Percentiles rank a stretch among this genome's conserved stretches.
These are phyloP conservation scores for Neohortaea acidophila DNA, from an alignment of 495 filamentous ascomycete genomes.

Conservation along the genomic window DNA sequence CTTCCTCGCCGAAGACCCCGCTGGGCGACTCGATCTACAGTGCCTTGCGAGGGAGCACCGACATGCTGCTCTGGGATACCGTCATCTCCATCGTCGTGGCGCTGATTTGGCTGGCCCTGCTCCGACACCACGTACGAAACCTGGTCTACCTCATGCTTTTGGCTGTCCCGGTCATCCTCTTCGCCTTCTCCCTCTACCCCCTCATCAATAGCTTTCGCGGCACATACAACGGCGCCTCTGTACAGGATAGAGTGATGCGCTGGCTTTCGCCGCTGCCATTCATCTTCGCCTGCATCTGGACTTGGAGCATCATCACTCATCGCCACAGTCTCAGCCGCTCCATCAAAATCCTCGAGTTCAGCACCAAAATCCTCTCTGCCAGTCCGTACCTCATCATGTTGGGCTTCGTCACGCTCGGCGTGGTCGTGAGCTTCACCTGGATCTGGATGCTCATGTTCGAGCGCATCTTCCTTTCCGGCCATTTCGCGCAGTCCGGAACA, in stretches of 20 bases:
- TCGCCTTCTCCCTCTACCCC: slow-evolving; percentile 80
- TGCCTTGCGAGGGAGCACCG: slow-evolving; percentile 70
- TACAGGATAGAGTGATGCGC: slow-evolving; percentile 83
- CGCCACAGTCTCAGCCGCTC: slow-evolving; percentile 67
- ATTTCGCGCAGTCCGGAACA: slow-evolving; percentile 40
- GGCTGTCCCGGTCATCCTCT: slow-evolving; percentile 68
- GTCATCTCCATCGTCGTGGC: slow-evolving; percentile 77
- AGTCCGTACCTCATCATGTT: slow-evolving; percentile 72
- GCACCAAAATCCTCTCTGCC: slow-evolving; percentile 67
- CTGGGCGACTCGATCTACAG: slow-evolving; percentile 88
- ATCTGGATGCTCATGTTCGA: slow-evolving; percentile 95
- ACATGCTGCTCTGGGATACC: slow-evolving; percentile 79
- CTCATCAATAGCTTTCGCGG: slow-evolving; percentile 81
- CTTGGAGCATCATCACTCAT: slow-evolving; percentile 61
- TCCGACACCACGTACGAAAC: slow-evolving; percentile 69
- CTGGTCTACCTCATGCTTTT: slow-evolving; percentile 65
- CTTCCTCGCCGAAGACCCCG: slow-evolving; percentile 51
- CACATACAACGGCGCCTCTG: slow-evolving; percentile 45
- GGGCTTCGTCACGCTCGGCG: slow-evolving; percentile 60
- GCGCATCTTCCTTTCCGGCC: slow-evolving; percentile 76
- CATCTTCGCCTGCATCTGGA: slow-evolving; percentile 59
- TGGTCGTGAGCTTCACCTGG: slow-evolving; percentile 82
- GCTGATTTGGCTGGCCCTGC: slow-evolving; percentile 74
- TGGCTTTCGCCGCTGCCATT: slow-evolving; percentile 69
- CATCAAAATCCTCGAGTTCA: slow-evolving; percentile 77